Conservation (phyloP, 208 protist species). For the Lotmaria passim region DNA sequence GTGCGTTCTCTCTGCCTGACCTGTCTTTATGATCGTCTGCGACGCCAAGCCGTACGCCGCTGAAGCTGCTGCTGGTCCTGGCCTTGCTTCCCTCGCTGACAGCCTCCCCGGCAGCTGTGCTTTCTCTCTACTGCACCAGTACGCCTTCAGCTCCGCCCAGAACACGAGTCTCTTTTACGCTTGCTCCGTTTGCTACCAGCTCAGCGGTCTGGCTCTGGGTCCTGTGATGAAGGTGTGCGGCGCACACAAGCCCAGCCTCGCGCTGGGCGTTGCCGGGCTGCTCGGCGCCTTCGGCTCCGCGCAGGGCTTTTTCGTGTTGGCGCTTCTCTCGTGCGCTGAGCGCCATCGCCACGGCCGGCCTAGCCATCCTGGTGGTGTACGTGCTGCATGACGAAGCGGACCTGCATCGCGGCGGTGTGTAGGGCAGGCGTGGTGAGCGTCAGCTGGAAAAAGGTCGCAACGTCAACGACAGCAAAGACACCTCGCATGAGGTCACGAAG, state of each 20-base stretch:
- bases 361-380: constrained; percentile 21
- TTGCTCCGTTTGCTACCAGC: constrained; percentile 19
- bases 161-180: constrained; percentile 24
- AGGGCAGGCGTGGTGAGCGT: neutral
- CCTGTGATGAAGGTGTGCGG: constrained; percentile 22
- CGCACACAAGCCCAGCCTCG: constrained; percentile 2
- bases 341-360: constrained; percentile 17
- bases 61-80: constrained; percentile 20
- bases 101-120: constrained; percentile 27
- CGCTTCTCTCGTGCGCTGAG: constrained; percentile 7
- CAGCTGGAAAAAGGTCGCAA: neutral
- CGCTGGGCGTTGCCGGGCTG: constrained; percentile 4
- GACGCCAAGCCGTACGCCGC: constrained; percentile 3
- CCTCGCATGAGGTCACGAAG: neutral
- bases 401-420: neutral
- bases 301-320: constrained; percentile 3
- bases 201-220: constrained; percentile 8
- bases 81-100: constrained; percentile 21
- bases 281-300: constrained; percentile 3
- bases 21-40: constrained; percentile 11
- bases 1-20: constrained; percentile 19
- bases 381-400: constrained; percentile 18
- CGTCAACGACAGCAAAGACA: too few species aligned
- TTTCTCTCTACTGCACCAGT: constrained; percentile 24
- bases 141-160: constrained; percentile 18